Evolutionary conservation across 441 rosid species (phyloP).

Genomic region (Kokia cookei): DNA sequence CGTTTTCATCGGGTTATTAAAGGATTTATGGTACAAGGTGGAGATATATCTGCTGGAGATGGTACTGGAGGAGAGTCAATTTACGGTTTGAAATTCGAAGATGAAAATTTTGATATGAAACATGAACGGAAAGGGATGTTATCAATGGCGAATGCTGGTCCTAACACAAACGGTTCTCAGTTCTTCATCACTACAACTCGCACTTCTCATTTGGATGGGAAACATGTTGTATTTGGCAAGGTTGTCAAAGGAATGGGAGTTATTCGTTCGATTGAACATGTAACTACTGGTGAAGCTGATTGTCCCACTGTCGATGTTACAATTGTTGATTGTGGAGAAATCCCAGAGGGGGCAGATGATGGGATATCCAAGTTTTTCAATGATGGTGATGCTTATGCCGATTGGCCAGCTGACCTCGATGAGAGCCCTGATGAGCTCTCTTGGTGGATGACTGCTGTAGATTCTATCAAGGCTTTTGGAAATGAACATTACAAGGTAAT

Average conservation of each 20-base stretch:
- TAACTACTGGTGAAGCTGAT: constrained; percentile 40
- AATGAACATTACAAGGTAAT: constrained; percentile 75
- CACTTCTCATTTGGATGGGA: constrained; percentile 82
- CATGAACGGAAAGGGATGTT: constrained; percentile 96
- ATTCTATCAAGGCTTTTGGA: constrained; percentile 65
- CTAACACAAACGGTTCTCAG: constrained; percentile 87
- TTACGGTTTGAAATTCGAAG: constrained; percentile 81
- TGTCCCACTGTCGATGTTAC: constrained; percentile 55
- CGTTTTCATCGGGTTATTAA: constrained; percentile 78
- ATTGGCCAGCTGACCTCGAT: constrained; percentile 85
- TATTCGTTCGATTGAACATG: constrained; percentile 79
- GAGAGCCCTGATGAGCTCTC: constrained; percentile 56
- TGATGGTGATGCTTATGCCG: constrained; percentile 82
- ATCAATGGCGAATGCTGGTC: constrained; percentile 88
- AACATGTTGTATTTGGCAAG: constrained; percentile 89
- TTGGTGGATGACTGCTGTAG: constrained; percentile 92
- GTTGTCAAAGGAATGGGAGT: constrained; percentile 93
- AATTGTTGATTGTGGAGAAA: constrained; percentile 77
- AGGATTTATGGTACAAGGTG: constrained; percentile 94
- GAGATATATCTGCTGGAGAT: constrained; percentile 84
- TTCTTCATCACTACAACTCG: constrained; percentile 90
- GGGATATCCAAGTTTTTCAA: constrained; percentile 74
- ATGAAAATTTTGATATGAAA: constrained; percentile 81
- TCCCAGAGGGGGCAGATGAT: constrained; percentile 72
- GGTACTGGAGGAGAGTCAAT: constrained; percentile 95